Base-by-base conservation (phyloP, 768 basidiomycete genomes). In the Rhizopogon vesiculosus region DNA sequence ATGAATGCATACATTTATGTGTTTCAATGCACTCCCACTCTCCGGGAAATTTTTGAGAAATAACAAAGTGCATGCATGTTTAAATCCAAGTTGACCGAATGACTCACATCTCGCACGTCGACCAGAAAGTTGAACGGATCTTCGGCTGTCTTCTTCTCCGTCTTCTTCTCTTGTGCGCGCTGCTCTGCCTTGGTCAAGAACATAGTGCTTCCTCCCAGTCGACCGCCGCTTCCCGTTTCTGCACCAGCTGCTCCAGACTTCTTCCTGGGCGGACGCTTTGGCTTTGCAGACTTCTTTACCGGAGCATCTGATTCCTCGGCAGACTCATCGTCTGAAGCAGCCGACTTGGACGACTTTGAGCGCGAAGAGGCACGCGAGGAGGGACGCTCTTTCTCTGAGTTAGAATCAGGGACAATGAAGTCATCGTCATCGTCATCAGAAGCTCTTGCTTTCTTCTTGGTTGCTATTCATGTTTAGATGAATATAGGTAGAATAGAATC, bases 161-260 rank as follows among this genome's bases (percentile, higher is more conserved):
- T 83, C 68, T 93, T 96, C 68, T 86, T 88, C 39, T 83, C 81
- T 64, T 85, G 81, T 45, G 83, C 79, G 6, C 88, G 79, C 60
- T 80, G 80, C 66, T 95, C 93, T 2, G 95, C 93, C 7, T 85
- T 86, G 15, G 93, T 96, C 54, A 94, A 74, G 72, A 95, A 91
- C 8, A 71, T 68, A 42, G 69, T 71, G 39, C 66, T 66, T 5
- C 52, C 67, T 25, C 72, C 69, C 6, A 60, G 64, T 39, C 64
- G 60, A 54, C 61, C 41, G 52, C 64, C 56, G 15, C 35, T 25
- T 43, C 66, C 63, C 25, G 68, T 68, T 28, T 66, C 62, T 16
- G 69, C 53, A n/a, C 61, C 59, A 5, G 69, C 64, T 7, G 66
- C 56, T 50, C 59, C 68, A 54, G 56, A 53, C 38, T 68, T 74